phyloP scores from a whole-genome alignment of 192 early-diverging fungal species.

The Coemansia sp. region DNA sequence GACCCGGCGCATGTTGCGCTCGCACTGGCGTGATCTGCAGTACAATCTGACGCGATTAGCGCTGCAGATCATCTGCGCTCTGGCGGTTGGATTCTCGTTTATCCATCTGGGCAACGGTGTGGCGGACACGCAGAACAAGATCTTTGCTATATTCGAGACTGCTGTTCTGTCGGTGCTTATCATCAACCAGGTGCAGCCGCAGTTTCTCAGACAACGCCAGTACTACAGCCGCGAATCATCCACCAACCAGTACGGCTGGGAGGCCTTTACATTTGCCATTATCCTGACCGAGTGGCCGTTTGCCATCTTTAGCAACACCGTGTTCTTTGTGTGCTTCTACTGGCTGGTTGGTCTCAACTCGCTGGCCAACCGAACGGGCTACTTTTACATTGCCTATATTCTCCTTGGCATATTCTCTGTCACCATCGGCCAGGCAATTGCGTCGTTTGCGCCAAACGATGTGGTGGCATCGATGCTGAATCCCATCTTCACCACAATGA shows the following conservation, averaged over 20 bases:
- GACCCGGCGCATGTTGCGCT: constrained; percentile 60
- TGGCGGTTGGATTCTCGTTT: constrained; percentile 76
- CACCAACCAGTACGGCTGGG: constrained; percentile 68
- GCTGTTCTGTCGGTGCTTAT: constrained; percentile 66
- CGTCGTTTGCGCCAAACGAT: constrained; percentile 63
- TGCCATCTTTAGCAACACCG: constrained; percentile 59
- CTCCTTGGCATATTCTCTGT: constrained; percentile 67
- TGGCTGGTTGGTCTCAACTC: constrained; percentile 68
- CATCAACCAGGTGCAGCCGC: constrained; percentile 69
- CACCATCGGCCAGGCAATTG: constrained; percentile 70
- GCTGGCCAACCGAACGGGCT: constrained; percentile 54
- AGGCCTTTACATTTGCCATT: constrained; percentile 64
- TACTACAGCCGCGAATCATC: constrained; percentile 69
- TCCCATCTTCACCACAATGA: constrained; percentile 66
- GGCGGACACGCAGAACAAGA: constrained; percentile 63
- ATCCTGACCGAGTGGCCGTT: constrained; percentile 72
- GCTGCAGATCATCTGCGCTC: constrained; percentile 59
- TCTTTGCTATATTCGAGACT: constrained; percentile 72
- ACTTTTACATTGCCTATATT: constrained; percentile 65
- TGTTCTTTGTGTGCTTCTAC: constrained; percentile 75
- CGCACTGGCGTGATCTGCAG: constrained; percentile 72
- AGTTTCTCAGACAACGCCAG: constrained; percentile 66
- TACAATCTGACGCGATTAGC: constrained; percentile 75
- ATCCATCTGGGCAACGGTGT: constrained; percentile 60
- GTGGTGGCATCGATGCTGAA: constrained; percentile 63